Percentiles rank a stretch among this genome's conserved stretches.
phyloP scores from a whole-genome alignment of 78 protist species.

The Capsaspora owczarzaki region DNA sequence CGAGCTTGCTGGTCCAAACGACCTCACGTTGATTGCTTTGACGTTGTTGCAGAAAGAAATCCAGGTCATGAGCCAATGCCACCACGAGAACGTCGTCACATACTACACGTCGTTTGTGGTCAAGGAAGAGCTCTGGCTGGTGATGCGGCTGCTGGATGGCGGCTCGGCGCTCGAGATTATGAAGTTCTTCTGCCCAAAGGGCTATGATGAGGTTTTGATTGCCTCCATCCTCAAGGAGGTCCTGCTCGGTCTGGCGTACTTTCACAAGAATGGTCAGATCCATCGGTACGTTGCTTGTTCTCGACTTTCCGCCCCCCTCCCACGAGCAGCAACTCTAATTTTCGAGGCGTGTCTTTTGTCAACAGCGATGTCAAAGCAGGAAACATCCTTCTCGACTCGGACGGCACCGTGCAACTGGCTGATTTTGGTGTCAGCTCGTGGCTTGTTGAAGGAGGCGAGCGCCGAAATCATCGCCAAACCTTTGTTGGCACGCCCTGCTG shows the following conservation, averaged over 20 bases:
- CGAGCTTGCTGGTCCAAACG: too few species aligned
- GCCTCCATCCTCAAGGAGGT: conserved; percentile 81
- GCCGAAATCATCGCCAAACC: conserved; percentile 69
- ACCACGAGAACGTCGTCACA: conserved; percentile 32
- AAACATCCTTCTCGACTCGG: conserved; percentile 76
- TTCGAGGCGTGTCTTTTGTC: too few species aligned
- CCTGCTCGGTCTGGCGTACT: conserved; percentile 76
- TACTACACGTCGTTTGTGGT: conserved; percentile 42
- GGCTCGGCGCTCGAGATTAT: conserved; percentile 37
- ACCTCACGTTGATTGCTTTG: too few species aligned
- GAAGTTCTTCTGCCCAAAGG: conserved; percentile 32
- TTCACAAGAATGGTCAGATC: conserved; percentile 84
- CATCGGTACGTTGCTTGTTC: conserved; percentile 89
- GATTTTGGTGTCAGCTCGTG: conserved; percentile 90
- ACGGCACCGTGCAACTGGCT: conserved; percentile 89
- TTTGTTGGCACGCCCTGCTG: conserved; percentile 92
- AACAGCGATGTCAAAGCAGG: conserved; percentile 69
- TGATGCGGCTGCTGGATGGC: conserved; percentile 36
- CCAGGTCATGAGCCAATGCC: conserved; percentile 31
- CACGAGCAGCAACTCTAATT: neutral
- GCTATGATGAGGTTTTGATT: conserved; percentile 69
- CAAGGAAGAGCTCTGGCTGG: conserved; percentile 38
- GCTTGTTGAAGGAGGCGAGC: conserved; percentile 22
- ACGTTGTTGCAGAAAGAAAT: conserved; percentile 35
- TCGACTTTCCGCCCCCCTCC: conserved; percentile 31